phyloP scores from a whole-genome alignment of 345 rosid species.

The Angophora floribunda region DNA sequence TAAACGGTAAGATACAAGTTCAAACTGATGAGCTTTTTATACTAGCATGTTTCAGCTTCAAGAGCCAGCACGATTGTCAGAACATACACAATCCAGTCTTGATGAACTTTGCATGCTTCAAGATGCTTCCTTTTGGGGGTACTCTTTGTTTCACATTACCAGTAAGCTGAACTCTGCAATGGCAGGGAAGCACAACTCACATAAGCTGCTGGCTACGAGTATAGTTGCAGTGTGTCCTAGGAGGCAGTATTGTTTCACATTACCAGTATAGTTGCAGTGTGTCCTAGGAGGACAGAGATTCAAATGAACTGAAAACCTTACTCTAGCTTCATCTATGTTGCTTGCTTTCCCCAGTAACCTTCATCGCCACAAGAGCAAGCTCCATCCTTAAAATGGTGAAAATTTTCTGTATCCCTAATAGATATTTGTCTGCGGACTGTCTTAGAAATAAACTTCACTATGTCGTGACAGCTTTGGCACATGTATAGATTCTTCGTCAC shows the following conservation, averaged over 20 bases:
- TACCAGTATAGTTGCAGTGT: not conserved
- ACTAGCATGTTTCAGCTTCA: not conserved
- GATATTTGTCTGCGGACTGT: slow-evolving; percentile 64
- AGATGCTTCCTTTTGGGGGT: not conserved
- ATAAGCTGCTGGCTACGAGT: not conserved
- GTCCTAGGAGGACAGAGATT: not conserved
- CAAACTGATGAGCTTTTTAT: not conserved
- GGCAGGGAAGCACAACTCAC: not conserved
- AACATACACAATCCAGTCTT: not conserved
- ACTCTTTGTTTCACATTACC: not conserved
- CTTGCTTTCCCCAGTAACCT: slow-evolving; percentile 24
- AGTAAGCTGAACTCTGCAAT: not conserved
- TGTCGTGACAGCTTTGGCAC: slow-evolving; percentile 66
- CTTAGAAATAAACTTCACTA: slow-evolving; percentile 58
- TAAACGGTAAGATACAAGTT: not conserved
- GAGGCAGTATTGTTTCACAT: no score
- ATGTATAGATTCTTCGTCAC: slow-evolving; percentile 73
- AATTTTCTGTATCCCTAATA: slow-evolving; percentile 69
- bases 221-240: not conserved
- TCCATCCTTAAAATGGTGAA: slow-evolving; percentile 78
- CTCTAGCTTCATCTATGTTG: not conserved
- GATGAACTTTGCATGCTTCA: not conserved
- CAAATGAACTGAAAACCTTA: not conserved
- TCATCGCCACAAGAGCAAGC: slow-evolving; percentile 70
- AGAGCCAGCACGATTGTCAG: not conserved